phyloP scores from a whole-genome alignment of 306 rosid species.

The Acmispon strigosus region DNA sequence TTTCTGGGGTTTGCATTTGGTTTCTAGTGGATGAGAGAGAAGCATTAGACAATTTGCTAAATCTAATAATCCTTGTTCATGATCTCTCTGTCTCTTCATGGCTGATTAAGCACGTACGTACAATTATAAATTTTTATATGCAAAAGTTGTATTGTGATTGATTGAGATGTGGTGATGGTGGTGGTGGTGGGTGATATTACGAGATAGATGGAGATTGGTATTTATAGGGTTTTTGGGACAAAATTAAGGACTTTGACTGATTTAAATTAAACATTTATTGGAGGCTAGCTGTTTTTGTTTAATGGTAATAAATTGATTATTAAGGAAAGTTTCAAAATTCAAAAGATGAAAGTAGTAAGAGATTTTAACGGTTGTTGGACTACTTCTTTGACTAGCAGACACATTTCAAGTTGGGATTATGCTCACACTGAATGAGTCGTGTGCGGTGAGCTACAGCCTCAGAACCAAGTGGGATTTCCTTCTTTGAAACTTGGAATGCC shows the following conservation, averaged over 20 bases:
- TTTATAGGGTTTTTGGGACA: constrained; percentile 10
- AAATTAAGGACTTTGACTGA: constrained; percentile 16
- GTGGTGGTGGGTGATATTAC: not conserved
- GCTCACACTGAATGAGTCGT: not conserved
- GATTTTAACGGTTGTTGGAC: constrained; percentile 1
- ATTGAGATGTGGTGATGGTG: not conserved
- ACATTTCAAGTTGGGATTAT: too few species aligned
- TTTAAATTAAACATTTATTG: constrained; percentile 10
- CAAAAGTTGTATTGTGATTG: not conserved
- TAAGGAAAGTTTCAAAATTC: constrained; percentile 15
- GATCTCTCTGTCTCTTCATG: constrained; percentile 43
- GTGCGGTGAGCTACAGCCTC: not conserved
- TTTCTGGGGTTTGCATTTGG: constrained; percentile 2
- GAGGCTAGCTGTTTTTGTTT: constrained; percentile 4
- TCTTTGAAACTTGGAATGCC: too few species aligned
- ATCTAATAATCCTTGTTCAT: constrained; percentile 12
- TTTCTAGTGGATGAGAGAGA: constrained; percentile 21
- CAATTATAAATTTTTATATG: too few species aligned
- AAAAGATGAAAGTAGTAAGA: not conserved
- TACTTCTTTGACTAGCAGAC: not conserved
- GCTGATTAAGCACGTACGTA: not conserved
- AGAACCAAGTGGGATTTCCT: not conserved
- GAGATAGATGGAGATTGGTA: not conserved
- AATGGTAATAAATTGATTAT: not conserved
- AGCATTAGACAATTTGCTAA: constrained; percentile 39